Base-by-base conservation (phyloP, 805 yeast species). In the Wickerhamomyces hampshirensis region DNA sequence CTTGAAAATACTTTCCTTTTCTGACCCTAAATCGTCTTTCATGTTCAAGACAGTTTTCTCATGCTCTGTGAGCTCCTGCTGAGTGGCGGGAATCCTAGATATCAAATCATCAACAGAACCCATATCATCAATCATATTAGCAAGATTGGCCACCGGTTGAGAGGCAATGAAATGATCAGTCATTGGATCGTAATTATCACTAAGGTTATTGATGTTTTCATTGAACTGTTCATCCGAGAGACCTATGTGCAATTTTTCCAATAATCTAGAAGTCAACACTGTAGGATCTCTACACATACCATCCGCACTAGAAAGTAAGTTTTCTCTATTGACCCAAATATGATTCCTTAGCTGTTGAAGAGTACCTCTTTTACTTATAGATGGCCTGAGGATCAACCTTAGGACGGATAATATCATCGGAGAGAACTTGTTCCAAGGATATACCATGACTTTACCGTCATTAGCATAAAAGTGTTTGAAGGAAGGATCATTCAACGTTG, bases 401-500 rank as follows among this genome's bases (percentile, higher is more conserved):
- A 81, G 46, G 12, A 81, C 44, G 11, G 81, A 71, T 21, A 77
- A 43, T 3, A 71, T 71, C 7, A 60, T 62, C 1, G 71, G 58
- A 7, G 76, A 70, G 17, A 80, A 55, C 40, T 60, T 67, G 12
- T 63, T 60, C 87, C 88, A 80, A 0, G 82, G 78, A 8, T 67
- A 65, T 9, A 59, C 47, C 24, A 62, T 44, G 3, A 69, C 53
- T 28, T 68, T 69, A 3, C 82, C 82, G 18, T 69, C 66, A 31
- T 65, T 60, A 13, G 56, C 55, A 8, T 67, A 51, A 47, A 62
- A 76, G 3, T 53, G 47, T 12, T 47, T 48, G 36, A 66, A 76
- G 44, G 74, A 77, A 1, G 60, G 59, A 47, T 80, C 86, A 9
- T 66, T 66, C 1, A 42, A 48, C 15, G 68, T 63, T 0, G 88